These are phyloP conservation scores for Adenanthera pavonina DNA, from an alignment of 306 rosid species.

Conservation along the genomic window DNA sequence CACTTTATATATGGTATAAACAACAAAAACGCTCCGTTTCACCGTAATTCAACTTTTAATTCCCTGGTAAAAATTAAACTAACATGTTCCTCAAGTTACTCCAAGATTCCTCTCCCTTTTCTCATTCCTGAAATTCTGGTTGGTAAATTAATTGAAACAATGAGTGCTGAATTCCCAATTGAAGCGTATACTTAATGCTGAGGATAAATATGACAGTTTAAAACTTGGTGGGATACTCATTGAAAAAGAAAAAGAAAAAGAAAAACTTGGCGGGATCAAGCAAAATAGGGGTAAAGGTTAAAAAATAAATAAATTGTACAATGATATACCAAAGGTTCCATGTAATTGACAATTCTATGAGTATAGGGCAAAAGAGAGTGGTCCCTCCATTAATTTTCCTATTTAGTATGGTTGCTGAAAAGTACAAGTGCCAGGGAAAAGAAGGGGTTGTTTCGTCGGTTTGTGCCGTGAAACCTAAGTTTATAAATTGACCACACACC, in stretches of 20 bases:
- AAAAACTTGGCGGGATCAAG: background rate
- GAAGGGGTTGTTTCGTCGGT: conserved; percentile 52
- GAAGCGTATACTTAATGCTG: too few species aligned
- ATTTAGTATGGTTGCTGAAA: conserved; percentile 48
- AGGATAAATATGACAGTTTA: too few species aligned
- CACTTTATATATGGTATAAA: background rate
- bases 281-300: conserved; percentile 7
- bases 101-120: background rate
- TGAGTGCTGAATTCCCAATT: background rate
- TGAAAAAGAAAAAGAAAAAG: too few species aligned
- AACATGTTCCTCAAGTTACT: background rate
- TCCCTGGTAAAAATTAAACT: background rate
- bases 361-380: background rate
- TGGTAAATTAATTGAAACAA: background rate
- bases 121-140: background rate
- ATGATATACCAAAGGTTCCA: background rate
- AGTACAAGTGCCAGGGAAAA: conserved; percentile 52
- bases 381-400: conserved; percentile 31
- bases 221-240: background rate
- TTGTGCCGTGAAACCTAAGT: conserved; percentile 53
- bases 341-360: background rate
- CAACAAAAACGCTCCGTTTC: conserved; percentile 6
- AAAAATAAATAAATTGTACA: background rate
- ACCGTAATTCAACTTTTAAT: background rate
- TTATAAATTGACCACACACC: conserved; percentile 56